Conservation (phyloP, 176 grass and related monocot genomes). For the sorghum (Sorghum bicolor) region Sorghum_bicolor_NCBIv3 NC_012870.2:68480501-68481000, state of each 20-base stretch:
- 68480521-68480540: conserved; percentile 6
- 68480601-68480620: conserved; percentile 56
- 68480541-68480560: conserved; percentile 59
- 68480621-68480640: conserved; percentile 82
- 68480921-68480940: conserved; percentile 65
- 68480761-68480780: conserved; percentile 83
- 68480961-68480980: conserved; percentile 43
- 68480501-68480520: background rate
- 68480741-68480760: conserved; percentile 66
- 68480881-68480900: conserved; percentile 34
- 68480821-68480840: conserved; percentile 42
- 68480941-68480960: conserved; percentile 62
- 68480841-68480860: conserved; percentile 37
- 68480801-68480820: conserved; percentile 65
- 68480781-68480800: conserved; percentile 48
- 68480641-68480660: conserved; percentile 83
- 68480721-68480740: conserved; percentile 75
- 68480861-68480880: conserved; percentile 23
- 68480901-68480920: conserved; percentile 44
- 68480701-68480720: conserved; percentile 95
- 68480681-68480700: conserved; percentile 87
- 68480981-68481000: conserved; percentile 32
- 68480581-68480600: conserved; percentile 54
- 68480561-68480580: conserved; percentile 74
- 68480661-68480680: conserved; percentile 91